These are phyloP conservation scores for Alternaria brassicicola DNA, from an alignment of 2,329 filamentous ascomycete genomes.

Conservation along the genomic window DNA sequence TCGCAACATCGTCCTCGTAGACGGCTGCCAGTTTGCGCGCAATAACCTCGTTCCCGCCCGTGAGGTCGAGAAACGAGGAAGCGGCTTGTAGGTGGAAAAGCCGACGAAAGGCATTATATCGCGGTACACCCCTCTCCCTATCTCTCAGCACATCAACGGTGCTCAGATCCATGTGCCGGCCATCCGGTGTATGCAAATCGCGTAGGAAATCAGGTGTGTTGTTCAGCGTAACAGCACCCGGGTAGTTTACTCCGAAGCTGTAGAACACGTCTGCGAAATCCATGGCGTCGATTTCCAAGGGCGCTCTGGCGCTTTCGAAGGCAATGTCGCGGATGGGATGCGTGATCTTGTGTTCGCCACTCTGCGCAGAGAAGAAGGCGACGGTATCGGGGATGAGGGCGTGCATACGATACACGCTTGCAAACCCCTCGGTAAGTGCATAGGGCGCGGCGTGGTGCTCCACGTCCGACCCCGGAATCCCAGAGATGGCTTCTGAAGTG, in stretches of 20 bases:
- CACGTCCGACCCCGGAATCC: conserved; percentile 49
- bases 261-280: conserved; percentile 45
- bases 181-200: conserved; percentile 51
- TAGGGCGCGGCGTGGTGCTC: conserved; percentile 51
- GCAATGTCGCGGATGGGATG: conserved; percentile 20
- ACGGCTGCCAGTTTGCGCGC: conserved; percentile 8
- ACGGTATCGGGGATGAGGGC: conserved; percentile 50
- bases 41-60: neutral
- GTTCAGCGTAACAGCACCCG: conserved; percentile 54
- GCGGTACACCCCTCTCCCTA: conserved; percentile 55
- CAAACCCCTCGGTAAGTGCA: conserved; percentile 54
- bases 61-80: conserved; percentile 42
- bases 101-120: conserved; percentile 55
- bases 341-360: conserved; percentile 39
- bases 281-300: conserved; percentile 27
- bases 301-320: conserved; percentile 45
- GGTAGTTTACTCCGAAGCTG: conserved; percentile 57
- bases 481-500: conserved; percentile 49
- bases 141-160: conserved; percentile 57
- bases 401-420: conserved; percentile 54
- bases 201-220: conserved; percentile 53
- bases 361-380: conserved; percentile 44
- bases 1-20: conserved; percentile 52
- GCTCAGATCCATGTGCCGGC: conserved; percentile 51
- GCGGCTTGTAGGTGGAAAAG: conserved; percentile 50